Evolutionary conservation across 352 stramenopile genomes (phyloP), one percentile per base, ranked within the genome.

Genomic region (Globisporangium cystogenes): DNA sequence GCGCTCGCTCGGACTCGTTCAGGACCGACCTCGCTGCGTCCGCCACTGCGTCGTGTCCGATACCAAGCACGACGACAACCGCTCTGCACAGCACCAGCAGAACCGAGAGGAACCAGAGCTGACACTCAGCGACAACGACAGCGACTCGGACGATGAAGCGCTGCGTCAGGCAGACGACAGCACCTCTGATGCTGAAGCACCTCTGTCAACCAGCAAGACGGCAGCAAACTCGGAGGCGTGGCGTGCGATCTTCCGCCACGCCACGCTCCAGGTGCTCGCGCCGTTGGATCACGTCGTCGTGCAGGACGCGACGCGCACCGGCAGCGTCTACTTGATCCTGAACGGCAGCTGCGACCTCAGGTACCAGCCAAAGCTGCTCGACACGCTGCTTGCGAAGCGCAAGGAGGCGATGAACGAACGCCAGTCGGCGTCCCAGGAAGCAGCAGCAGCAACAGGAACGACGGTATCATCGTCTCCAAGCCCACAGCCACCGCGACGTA

Each of bases 291-390:
- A 48, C 0, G 43, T 79, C 36, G 64, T 76, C 27, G 49, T 43
- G 1, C 66, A 76, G 50, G 60, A 68, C 27, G 41, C 21, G n/a
- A 76, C 66, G 1, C 58, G 53, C 0, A 47, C 64, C 0, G 60
- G 60, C 5, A 51, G 56, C 10, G 48, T 79, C 1, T 73, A 65
- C 47, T 63, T 79, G 8, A 56, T 76, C 27, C 35, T 74, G 20
- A 66, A 52, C 16, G 67, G 67, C 14, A 45, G 43, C 21, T 75
- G 67, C 42, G 59, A 75, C 6, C 37, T 70, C 11, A 14, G 55
- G 11, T 72, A 68, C 18, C 51, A 60, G 36, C 57, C 67, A 11
- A 65, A 67, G 43, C 67, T 75, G 35, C 48, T 72, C 6, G 50
- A 65, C 7, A 36, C 60, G 8, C 44, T 74, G 7, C 40, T 68